phyloP scores from a whole-genome alignment of 495 filamentous ascomycete genomes.

The Podospora didyma region DNA sequence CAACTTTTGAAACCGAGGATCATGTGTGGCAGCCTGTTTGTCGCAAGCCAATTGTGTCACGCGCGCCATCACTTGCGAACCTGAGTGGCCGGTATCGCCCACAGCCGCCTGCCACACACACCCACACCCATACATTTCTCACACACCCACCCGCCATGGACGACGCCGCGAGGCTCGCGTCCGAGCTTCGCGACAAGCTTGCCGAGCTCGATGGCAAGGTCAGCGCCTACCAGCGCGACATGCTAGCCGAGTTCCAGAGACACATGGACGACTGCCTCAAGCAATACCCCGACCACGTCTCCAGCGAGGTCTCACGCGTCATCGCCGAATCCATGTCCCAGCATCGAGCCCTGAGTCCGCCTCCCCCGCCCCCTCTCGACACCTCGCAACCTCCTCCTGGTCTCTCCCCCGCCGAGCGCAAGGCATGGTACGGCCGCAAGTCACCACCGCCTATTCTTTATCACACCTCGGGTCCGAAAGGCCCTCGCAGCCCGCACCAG shows the following conservation, averaged over 20 bases:
- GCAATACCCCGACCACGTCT: constrained; percentile 41
- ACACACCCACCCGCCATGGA: constrained; percentile 38
- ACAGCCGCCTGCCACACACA: too few relatives aligned
- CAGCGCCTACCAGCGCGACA: constrained; percentile 44
- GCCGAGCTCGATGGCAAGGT: constrained; percentile 48
- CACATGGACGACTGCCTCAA: constrained; percentile 44
- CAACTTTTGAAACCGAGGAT: not conserved
- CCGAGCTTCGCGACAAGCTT: constrained; percentile 48
- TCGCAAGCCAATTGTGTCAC: constrained; percentile 17
- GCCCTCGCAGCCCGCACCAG: constrained; percentile 41
- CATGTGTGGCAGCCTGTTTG: constrained; percentile 17
- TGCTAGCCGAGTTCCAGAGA: constrained; percentile 45
- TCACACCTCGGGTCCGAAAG: constrained; percentile 33
- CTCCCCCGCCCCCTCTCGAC: constrained; percentile 4
- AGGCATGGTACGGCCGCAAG: constrained; percentile 26
- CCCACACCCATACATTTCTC: too few relatives aligned
- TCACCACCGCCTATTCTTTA: constrained; percentile 42
- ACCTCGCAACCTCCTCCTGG: constrained; percentile 13
- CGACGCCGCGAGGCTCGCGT: constrained; percentile 43
- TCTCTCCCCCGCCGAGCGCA: constrained; percentile 19
- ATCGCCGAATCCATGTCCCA: constrained; percentile 41
- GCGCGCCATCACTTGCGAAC: constrained; percentile 13
- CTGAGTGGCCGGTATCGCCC: constrained; percentile 12
- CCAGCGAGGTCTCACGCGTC: constrained; percentile 37
- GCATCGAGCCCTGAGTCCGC: constrained; percentile 35